These are phyloP conservation scores for Populus pruinosa DNA, from an alignment of 345 rosid genomes.

Conservation along the genomic window DNA sequence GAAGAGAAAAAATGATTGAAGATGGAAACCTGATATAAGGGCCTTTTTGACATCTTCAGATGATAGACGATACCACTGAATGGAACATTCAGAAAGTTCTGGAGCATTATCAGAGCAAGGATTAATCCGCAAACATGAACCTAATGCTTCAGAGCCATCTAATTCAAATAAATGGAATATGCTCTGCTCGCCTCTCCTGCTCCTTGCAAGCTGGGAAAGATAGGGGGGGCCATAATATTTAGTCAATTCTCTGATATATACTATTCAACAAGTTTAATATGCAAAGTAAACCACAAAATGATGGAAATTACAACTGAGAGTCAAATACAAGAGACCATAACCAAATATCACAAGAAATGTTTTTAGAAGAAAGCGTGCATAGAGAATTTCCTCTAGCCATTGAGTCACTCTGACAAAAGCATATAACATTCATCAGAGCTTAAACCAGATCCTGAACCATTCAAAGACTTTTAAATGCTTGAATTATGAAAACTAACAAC, in stretches of 20 bases:
- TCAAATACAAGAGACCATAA: neutral
- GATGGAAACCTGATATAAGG: conserved; percentile 71
- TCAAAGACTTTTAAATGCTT: neutral
- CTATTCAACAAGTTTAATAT: neutral
- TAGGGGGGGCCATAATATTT: neutral
- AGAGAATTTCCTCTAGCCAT: neutral
- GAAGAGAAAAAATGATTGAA: neutral
- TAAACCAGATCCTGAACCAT: neutral
- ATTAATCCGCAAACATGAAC: conserved; percentile 66
- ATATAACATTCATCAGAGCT: neutral
- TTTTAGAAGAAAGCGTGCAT: neutral
- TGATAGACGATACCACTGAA: conserved; percentile 83
- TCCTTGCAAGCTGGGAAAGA: conserved; percentile 55
- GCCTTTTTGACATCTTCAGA: conserved; percentile 73
- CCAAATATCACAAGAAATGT: neutral
- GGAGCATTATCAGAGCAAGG: conserved; percentile 65
- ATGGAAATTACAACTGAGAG: neutral
- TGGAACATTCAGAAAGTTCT: conserved; percentile 61
- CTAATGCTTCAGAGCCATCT: conserved; percentile 82
- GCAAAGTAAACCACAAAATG: neutral
- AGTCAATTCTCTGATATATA: neutral
- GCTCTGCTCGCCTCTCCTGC: conserved; percentile 55
- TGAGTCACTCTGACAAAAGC: neutral
- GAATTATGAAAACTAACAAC: neutral
- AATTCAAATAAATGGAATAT: conserved; percentile 55